Evolutionary conservation across 2,329 filamentous ascomycete species (phyloP), one percentile per base, ranked within the genome.

Genomic region (Zasmidium citrigriseum): DNA sequence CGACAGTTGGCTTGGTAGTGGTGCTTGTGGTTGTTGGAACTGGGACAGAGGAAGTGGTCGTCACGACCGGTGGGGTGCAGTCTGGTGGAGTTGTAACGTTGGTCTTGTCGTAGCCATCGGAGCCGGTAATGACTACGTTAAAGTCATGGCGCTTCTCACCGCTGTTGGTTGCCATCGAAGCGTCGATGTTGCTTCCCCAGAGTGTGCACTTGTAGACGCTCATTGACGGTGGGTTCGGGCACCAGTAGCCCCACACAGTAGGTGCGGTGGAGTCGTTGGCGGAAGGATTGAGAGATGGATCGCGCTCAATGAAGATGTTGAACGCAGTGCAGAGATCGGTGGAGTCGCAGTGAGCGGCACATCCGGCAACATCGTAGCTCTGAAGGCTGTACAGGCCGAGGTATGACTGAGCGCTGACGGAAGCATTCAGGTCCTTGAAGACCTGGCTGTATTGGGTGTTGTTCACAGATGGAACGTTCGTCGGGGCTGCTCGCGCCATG

Each of bases 131-230:
- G 53, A 70, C 68, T 18, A 67, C 60, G 27, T 72, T 59, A 58
- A 71, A 72, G n/a, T 68, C 51, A 25, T 65, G 61, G 21, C 68
- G 64, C 22, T 46, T 64, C 24, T 68, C 46, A 44, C 69, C 70
- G 18, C 54, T 53, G 64, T 72, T 72, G 52, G 64, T 71, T 1
- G 70, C 70, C 7, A 60, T 58, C 20, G 64, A 61, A 29, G 67
- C 63, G 22, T 69, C 64, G 55, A 76, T 70, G 48, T 58, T 63
- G 54, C 72, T 71, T 38, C 73, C 72, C 71, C 71, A 76, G 27
- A 76, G 69, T 7, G 73, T 71, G 67, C 75, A 76, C 66, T 75
- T 75, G 70, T 72, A 75, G 67, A 71, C 73, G 58, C 73, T 74
- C 54, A 73, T 72, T 14, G 71, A 71, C 11, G 69, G 55, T 34